Conservation (phyloP, 331 rosid species). For the Arachis monticola region DNA sequence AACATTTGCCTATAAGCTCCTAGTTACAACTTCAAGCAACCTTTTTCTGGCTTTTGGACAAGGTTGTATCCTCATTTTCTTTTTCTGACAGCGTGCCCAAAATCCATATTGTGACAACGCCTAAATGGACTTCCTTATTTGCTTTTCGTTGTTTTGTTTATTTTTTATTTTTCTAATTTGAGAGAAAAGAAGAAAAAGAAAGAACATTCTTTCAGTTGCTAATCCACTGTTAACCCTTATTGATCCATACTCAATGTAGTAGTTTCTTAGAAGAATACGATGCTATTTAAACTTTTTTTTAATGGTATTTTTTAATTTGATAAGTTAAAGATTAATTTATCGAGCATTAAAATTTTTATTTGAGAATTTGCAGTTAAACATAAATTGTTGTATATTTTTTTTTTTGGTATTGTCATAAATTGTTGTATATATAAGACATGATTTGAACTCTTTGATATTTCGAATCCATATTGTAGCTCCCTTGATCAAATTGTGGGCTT, state of each 20-base stretch:
- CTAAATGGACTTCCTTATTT: slow-evolving; percentile 11
- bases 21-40: slow-evolving; percentile 8
- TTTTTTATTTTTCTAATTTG: too few relatives aligned
- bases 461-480: too few relatives aligned
- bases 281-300: background rate
- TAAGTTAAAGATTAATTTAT: too few relatives aligned
- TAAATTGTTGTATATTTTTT: background rate
- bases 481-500: too few relatives aligned
- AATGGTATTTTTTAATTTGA: background rate
- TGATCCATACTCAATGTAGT: background rate
- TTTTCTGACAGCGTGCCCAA: slow-evolving; percentile 12
- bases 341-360: too few relatives aligned
- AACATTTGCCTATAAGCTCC: slow-evolving; percentile 29
- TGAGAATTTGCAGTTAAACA: too few relatives aligned
- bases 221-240: slow-evolving; percentile 6
- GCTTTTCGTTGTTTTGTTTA: too few relatives aligned
- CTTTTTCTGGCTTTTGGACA: slow-evolving; percentile 16
- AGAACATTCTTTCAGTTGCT: background rate
- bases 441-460: too few relatives aligned
- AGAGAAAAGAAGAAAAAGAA: too few relatives aligned
- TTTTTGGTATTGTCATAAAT: too few relatives aligned
- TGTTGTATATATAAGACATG: too few relatives aligned
- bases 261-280: background rate
- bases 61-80: slow-evolving; percentile 31
- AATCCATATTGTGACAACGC: slow-evolving; percentile 26